Evolutionary conservation across 495 filamentous ascomycete genomes (phyloP).

Genomic region (Podospora didyma): DNA sequence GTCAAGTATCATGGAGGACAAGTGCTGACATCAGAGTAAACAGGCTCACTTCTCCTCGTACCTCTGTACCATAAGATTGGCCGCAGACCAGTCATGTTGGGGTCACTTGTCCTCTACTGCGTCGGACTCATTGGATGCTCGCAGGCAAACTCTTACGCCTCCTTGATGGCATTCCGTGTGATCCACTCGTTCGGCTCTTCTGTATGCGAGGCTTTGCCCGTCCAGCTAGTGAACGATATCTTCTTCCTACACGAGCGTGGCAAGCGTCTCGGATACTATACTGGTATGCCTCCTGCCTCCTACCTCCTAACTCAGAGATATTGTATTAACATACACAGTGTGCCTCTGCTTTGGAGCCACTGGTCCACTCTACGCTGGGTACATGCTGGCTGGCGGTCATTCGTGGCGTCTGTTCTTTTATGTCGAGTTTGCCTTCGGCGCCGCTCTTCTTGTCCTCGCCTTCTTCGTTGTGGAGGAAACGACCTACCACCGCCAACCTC

Average conservation of each 20-base stretch:
- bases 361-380: slow-evolving; percentile 57
- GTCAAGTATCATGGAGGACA: too few species aligned
- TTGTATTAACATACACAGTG: slow-evolving; percentile 27
- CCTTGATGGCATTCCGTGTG: slow-evolving; percentile 53
- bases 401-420: slow-evolving; percentile 65
- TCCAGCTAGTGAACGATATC: slow-evolving; percentile 64
- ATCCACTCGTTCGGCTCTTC: slow-evolving; percentile 55
- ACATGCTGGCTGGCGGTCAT: slow-evolving; percentile 60
- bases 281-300: slow-evolving; percentile 29
- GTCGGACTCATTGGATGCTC: slow-evolving; percentile 56
- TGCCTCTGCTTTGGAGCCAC: slow-evolving; percentile 58
- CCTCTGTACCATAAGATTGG: slow-evolving; percentile 59
- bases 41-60: slow-evolving; percentile 54
- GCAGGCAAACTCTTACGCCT: slow-evolving; percentile 44
- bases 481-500: slow-evolving; percentile 44
- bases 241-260: slow-evolving; percentile 63
- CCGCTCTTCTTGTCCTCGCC: slow-evolving; percentile 49
- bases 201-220: slow-evolving; percentile 60
- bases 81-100: slow-evolving; percentile 56
- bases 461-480: slow-evolving; percentile 64
- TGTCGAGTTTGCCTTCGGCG: slow-evolving; percentile 57
- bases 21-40: neutral
- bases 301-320: neutral
- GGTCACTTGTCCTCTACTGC: slow-evolving; percentile 48
- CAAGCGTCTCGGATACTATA: slow-evolving; percentile 56